Percentiles rank a stretch among this genome's conserved stretches.
These are phyloP conservation scores for Termitomyces sp. DNA, from an alignment of 768 basidiomycete species.

Conservation along the genomic window DNA sequence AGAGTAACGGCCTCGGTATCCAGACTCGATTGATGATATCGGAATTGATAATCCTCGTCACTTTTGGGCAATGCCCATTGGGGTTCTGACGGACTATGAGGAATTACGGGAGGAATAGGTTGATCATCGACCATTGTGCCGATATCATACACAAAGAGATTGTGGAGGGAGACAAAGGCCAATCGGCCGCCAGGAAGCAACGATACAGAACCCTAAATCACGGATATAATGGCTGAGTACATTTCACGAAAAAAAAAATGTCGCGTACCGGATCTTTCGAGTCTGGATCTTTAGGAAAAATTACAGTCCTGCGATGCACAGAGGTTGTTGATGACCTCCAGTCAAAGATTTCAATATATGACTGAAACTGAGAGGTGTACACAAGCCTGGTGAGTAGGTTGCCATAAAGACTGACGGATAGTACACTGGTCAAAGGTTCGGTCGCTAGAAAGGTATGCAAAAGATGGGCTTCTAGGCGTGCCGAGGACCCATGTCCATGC, in stretches of 20 bases:
- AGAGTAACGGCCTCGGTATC: neutral
- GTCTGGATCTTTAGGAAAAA: neutral
- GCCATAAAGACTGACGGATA: no score
- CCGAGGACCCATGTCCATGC: no score
- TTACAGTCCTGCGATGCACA: neutral
- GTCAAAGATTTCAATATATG: neutral
- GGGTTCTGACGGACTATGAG: neutral
- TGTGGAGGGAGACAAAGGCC: neutral
- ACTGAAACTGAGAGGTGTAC: neutral
- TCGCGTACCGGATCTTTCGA: neutral
- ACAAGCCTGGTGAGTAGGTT: no score
- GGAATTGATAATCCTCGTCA: neutral
- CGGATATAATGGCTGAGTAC: no score
- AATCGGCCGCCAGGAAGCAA: no score
- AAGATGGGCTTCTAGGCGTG: no score
- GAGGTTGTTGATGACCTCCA: neutral
- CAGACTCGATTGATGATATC: neutral
- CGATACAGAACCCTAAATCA: no score
- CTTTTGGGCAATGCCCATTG: neutral
- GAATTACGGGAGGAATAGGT: neutral
- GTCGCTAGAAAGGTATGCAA: no score
- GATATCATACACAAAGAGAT: neutral
- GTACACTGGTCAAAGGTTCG: no score
- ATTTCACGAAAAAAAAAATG: no score
- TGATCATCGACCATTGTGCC: neutral